Base-by-base conservation (phyloP, 2,329 filamentous ascomycete genomes). In the Aspergillus glaucus region DNA sequence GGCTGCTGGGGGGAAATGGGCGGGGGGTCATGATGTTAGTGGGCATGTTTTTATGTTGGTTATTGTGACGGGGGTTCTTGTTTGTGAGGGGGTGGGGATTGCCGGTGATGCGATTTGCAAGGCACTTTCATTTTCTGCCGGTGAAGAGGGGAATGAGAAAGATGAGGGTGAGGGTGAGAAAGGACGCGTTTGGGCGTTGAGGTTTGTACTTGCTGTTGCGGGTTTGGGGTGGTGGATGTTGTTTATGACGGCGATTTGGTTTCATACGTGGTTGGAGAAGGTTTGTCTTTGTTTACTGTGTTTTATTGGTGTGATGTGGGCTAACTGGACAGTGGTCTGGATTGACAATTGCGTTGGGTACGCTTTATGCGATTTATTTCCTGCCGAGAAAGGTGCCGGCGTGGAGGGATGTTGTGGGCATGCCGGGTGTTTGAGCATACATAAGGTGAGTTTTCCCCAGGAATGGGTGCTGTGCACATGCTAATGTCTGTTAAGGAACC, bases 191-290 rank as follows among this genome's bases (percentile, higher is more conserved):
- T 84, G 54, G 70, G 72, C 61, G 57, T 72, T 58, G 53, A 79
- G 65, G 65, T 70, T 75, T 49, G 67, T 71, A 4, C 69, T 78
- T 21, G 77, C 63, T 0, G 81, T 96, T 22, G 79, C 86, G 15
- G 83, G 70, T 0, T 61, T 96, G 63, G 88, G 85, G 63, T 80
- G 85, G 75, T 97, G 93, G 88, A 98, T 98, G 93, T 70, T 98
- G 65, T 77, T 97, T 52, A 98, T 98, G 93, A 98, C 93, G 37
- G 91, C 91, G 2, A 91, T 94, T 36, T 98, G 92, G 77, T 98
- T 98, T 63, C 93, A 98, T 69, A 98, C 93, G 0, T 97, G 92
- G 91, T 85, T 94, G 61, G 93, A 98, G 75, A 98, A 97, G 85
- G 86, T 69, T 49, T 68, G 6, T 21, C 21, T 14, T 36, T 19